Evolutionary conservation across 169 alveolate genomes (phyloP), one percentile per base, ranked within the genome.

Genomic region (Cryptosporidium andersoni): DNA sequence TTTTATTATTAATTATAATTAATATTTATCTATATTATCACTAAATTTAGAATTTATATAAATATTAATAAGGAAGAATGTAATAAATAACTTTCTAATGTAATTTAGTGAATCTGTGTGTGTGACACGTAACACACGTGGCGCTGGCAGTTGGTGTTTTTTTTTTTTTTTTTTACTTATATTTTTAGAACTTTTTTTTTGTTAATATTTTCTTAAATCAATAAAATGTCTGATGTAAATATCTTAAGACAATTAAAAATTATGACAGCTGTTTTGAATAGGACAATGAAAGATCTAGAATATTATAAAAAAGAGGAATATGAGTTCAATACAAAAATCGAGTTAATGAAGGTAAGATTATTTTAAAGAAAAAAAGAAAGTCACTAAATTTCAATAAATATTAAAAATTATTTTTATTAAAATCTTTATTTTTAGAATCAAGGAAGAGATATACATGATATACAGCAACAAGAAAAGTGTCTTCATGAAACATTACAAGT

Each of bases 391-490:
- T 11, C 42, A 52, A 52, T 14, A 60, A 60, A 16, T 25, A 60
- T 49, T 60, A 6, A 14, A 0, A 25, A 40, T 12, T 3, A 49
- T 36, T 53, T 3, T 34, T 34, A 14, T 53, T 66, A 12, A 8
- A 14, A 40, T 47, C 2, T n/a, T 11, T 53, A 36, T 62, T 45
- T 56, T 56, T 14, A 74, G 85, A 74, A 74, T 43, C 64, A 74
- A 2, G 85, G 85, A 9, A 74, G 56, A 34, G 62, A 51, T 37
- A 43, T 74, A 12, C 85, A 74, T 62, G 85, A 74, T 39, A 74
- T 74, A 6, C 85, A 74, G 47, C 85, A 74, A 58, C 85, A 74
- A 62, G 85, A 74, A 48, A 74, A 74, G 47, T 74, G 85, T 45
- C 45, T 74, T 37, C 85, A 74, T 43, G 85, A 74, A 16, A 74